Evolutionary conservation across 2,329 filamentous ascomycete genomes (phyloP).

Genomic region (Diplodia seriata): DNA sequence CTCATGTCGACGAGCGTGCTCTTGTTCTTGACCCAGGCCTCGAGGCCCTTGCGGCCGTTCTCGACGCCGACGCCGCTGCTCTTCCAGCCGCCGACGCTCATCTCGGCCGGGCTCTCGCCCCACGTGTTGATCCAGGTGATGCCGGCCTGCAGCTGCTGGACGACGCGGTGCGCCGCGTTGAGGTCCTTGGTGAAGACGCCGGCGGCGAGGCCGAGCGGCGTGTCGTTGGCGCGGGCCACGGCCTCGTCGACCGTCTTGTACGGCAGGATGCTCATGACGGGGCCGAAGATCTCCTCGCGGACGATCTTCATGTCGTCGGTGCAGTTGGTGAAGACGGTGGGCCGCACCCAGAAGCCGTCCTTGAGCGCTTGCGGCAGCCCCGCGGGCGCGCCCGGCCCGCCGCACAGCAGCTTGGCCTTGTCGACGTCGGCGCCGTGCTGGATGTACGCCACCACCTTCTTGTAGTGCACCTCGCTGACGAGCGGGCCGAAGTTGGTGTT

Average conservation of each 20-base stretch:
- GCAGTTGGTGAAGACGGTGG: conserved; percentile 87
- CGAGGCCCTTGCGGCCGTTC: conserved; percentile 80
- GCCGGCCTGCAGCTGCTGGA: conserved; percentile 76
- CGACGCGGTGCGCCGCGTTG: conserved; percentile 73
- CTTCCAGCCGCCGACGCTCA: conserved; percentile 94
- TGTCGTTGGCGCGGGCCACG: conserved; percentile 75
- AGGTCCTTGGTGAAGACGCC: conserved; percentile 83
- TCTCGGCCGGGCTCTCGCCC: conserved; percentile 91
- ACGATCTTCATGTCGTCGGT: conserved; percentile 81
- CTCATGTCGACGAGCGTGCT: conserved; percentile 86
- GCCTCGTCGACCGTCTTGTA: conserved; percentile 76
- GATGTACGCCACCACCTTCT: conserved; percentile 82
- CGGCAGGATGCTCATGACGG: conserved; percentile 80
- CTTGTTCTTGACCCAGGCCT: conserved; percentile 85
- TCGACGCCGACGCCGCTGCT: conserved; percentile 86
- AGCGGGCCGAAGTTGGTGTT: conserved; percentile 84
- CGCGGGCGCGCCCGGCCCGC: conserved; percentile 67
- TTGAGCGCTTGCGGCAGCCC: conserved; percentile 54
- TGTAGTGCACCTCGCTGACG: conserved; percentile 74
- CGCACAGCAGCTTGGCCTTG: conserved; percentile 74
- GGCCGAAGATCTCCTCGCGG: conserved; percentile 86
- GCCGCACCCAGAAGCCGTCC: conserved; percentile 81
- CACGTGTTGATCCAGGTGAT: conserved; percentile 95
- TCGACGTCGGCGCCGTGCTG: conserved; percentile 75
- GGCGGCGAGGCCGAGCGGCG: conserved; percentile 78